These are phyloP conservation scores for Cyclaneusma minus DNA, from an alignment of 2,329 filamentous ascomycete genomes.

Conservation along the genomic window DNA sequence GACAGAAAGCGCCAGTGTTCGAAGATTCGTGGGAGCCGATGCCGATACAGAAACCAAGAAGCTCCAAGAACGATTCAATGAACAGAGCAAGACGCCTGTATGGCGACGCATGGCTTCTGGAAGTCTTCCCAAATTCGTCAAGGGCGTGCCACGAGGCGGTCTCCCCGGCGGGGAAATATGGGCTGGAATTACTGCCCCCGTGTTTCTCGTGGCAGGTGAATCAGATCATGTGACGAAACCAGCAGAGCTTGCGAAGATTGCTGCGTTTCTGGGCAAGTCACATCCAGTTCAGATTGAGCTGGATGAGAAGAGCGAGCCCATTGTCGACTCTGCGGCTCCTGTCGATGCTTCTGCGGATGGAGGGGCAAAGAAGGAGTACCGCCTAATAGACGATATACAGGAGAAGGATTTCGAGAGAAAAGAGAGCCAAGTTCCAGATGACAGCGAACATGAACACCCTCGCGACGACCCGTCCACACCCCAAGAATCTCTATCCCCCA, in stretches of 20 bases:
- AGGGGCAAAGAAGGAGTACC: constrained; percentile 1
- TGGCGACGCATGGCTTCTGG: constrained; percentile 73
- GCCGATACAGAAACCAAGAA: constrained; percentile 50
- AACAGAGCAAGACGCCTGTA: constrained; percentile 66
- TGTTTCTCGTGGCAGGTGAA: constrained; percentile 67
- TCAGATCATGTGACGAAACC: constrained; percentile 64
- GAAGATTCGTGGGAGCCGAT: constrained; percentile 54
- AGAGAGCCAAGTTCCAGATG: constrained; percentile 7
- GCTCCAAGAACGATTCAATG: constrained; percentile 62
- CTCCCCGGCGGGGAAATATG: constrained; percentile 57
- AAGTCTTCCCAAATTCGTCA: constrained; percentile 42
- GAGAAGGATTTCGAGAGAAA: constrained; percentile 1
- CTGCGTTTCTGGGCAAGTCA: constrained; percentile 20
- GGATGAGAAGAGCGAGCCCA: constrained; percentile 18
- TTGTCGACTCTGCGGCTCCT: constrained; percentile 33
- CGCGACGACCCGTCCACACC: constrained; percentile 30
- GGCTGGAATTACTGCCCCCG: constrained; percentile 54
- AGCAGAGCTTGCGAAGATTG: constrained; percentile 54
- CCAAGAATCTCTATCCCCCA: constrained; percentile 23
- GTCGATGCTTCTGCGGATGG: constrained; percentile 19
- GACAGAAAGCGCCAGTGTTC: constrained; percentile 60
- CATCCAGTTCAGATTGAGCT: constrained; percentile 11
- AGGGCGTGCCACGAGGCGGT: constrained; percentile 39
- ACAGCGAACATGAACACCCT: constrained; percentile 20
- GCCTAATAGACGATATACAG: constrained; percentile 1